These are phyloP conservation scores for Lactifluus hygrophoroides DNA, from an alignment of 768 basidiomycete genomes.

Conservation along the genomic window DNA sequence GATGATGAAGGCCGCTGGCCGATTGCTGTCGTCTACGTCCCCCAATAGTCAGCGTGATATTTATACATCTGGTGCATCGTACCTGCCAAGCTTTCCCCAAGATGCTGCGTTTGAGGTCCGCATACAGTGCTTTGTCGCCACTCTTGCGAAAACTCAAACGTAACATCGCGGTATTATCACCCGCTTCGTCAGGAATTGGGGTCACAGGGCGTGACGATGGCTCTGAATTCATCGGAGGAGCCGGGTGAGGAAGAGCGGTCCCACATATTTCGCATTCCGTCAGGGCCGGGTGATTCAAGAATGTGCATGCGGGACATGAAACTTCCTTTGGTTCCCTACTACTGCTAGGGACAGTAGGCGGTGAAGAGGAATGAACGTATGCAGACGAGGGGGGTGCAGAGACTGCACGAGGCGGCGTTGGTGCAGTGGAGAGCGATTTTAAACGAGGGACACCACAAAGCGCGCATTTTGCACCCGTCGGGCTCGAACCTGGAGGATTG, in stretches of 20 bases:
- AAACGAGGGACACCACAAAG: constrained; percentile 75
- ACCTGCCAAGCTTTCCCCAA: constrained; percentile 73
- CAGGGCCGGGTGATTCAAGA: constrained; percentile 76
- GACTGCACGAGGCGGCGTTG: constrained; percentile 20
- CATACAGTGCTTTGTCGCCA: constrained; percentile 79
- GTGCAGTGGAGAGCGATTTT: constrained; percentile 26
- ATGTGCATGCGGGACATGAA: constrained; percentile 84
- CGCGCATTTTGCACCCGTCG: constrained; percentile 56
- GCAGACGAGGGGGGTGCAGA: constrained; percentile 19
- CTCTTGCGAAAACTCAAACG: constrained; percentile 89
- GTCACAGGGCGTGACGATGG: constrained; percentile 60
- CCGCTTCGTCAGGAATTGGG: constrained; percentile 29
- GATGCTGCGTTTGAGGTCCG: constrained; percentile 60
- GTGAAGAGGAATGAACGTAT: constrained; percentile 33
- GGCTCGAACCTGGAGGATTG: constrained; percentile 71
- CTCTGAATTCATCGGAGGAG: constrained; percentile 39
- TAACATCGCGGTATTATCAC: constrained; percentile 42
- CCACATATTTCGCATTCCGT: constrained; percentile 79
- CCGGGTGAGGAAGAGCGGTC: constrained; percentile 45
- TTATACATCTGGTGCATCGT: constrained; percentile 5
- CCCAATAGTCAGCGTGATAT: constrained; percentile 5
- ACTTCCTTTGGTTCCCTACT: constrained; percentile 29
- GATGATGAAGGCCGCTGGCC: constrained; percentile 2
- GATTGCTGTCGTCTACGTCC: background rate
- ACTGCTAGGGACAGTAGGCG: constrained; percentile 32